Evolutionary conservation across 2,329 filamentous ascomycete species (phyloP), one percentile per base, ranked within the genome.

Genomic region (Trichoderma oligosporum): DNA sequence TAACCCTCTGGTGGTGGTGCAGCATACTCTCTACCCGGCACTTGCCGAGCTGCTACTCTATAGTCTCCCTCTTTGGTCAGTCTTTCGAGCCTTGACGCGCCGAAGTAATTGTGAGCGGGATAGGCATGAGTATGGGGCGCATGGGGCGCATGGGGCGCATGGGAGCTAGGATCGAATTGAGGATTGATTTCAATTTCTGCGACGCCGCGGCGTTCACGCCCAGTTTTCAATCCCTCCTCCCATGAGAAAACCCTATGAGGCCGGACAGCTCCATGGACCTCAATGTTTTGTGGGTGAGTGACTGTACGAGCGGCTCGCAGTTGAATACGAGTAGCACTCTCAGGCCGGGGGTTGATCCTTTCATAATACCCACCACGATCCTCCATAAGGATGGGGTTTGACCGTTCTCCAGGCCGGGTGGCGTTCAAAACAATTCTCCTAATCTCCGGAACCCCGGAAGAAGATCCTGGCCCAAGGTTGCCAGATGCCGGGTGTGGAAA

Each of bases 381-480:
- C 60, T 74, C 71, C 72, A 76, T 75, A 61, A 73, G 53, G 45
- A 74, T 66, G 16, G 69, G 69, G 20, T 68, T 70, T n/a, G 64
- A 63, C 36, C 66, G 65, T 22, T 63, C 65, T 51, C 70, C 72
- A 16, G 65, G 65, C 44, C 68, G 65, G 53, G 65, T 61, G 48
- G 64, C 64, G 59, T 72, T 67, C 52, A 70, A 60, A 48, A 68
- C 65, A 20, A 70, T 68, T 42, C 66, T 67, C 56, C 63, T 66
- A 44, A 62, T 63, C 41, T 64, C 58, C 36, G 62, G 58, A 24
- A 62, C 60, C 25, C 55, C 59, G 18, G 61, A 56, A 22, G 57
- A 55, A 31, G 61, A 61, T 42, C 56, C 33, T 24, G 59, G 25
- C 18, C 64, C 65, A 60, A 58, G 53, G 45, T 61, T 57, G 52